Base-by-base conservation (phyloP, 2,329 filamentous ascomycete genomes). In the Ophiosphaerella narmari region DNA sequence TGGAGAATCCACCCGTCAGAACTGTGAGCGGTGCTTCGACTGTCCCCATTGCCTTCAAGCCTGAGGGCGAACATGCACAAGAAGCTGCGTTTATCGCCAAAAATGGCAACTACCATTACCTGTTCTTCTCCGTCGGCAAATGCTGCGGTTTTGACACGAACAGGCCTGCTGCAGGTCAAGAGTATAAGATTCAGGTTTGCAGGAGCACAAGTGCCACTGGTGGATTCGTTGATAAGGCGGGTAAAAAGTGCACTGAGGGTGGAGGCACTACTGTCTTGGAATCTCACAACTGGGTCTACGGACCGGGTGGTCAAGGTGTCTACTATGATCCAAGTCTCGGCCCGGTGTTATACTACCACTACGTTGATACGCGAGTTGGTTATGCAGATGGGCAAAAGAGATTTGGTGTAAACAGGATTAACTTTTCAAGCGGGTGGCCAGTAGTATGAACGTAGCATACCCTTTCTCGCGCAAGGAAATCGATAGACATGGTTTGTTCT, bases 181-280 rank as follows among this genome's bases (percentile, higher is more conserved):
- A 88, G 70, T 89, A 89, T 68, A 82, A 81, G 65, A 85, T 88
- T 65, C 81, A 80, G 62, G 84, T 86, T 23, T 88, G 86, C 72
- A 74, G 84, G n/a, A 83, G 80, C 4, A 75, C 68, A 1, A 76
- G 71, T 6, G 76, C 79, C 4, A 82, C 75, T 1, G 77, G 83
- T 0, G 74, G 74, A 1, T 89, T 84, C 60, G 82, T 70, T 23
- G 86, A 89, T 60, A 72, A 78, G 47, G 65, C 63, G 42, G 85
- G 85, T 1, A 73, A 64, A 13, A 71, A 75, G 29, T 88, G 85
- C 65, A 79, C 74, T 0, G 62, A 74, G 7, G 79, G 80, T 37
- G 86, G 86, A 7, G 86, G 86, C 1, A 86, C 82, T 0, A 73
- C 82, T 4, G 80, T 89, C 0, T 75, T 89, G 0, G 78, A 80